A percentile compares a stretch with the other conserved stretches of the same genome.
Conservation (phyloP, 108 stramenopile species). For the Nitzschia sp. region DNA sequence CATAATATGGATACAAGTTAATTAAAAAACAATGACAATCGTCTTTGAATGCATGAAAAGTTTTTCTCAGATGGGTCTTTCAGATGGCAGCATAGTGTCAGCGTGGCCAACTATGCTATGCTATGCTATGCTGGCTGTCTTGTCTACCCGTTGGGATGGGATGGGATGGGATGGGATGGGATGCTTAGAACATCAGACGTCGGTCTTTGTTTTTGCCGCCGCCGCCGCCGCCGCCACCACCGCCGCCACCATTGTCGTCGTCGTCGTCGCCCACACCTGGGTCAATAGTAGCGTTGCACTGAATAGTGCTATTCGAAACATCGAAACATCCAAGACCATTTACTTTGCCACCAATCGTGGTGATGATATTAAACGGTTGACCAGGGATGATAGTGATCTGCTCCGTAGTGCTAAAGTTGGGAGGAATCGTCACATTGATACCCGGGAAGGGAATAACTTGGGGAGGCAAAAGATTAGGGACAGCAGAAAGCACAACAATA, state of each 20-base stretch:
- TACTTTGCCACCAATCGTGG: slow-evolving; percentile 12
- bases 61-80: too few species aligned
- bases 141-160: too few species aligned
- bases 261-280: not conserved
- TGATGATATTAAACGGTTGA: not conserved
- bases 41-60: too few species aligned
- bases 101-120: too few species aligned
- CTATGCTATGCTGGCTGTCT: too few species aligned
- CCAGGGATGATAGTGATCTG: not conserved
- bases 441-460: not conserved
- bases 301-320: slow-evolving; percentile 7
- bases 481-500: slow-evolving; percentile 4
- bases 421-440: slow-evolving; percentile 6
- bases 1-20: too few species aligned
- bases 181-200: too few species aligned
- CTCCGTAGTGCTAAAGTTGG: not conserved
- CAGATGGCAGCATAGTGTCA: too few species aligned
- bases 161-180: too few species aligned
- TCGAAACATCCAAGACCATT: slow-evolving; percentile 10
- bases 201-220: not conserved
- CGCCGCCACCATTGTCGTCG: not conserved
- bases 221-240: not conserved
- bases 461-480: not conserved
- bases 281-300: slow-evolving; percentile 1
- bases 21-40: too few species aligned